Evolutionary conservation across 2,329 filamentous ascomycete species (phyloP), one percentile per base, ranked within the genome.

Genomic region (Westerdykella sp.): DNA sequence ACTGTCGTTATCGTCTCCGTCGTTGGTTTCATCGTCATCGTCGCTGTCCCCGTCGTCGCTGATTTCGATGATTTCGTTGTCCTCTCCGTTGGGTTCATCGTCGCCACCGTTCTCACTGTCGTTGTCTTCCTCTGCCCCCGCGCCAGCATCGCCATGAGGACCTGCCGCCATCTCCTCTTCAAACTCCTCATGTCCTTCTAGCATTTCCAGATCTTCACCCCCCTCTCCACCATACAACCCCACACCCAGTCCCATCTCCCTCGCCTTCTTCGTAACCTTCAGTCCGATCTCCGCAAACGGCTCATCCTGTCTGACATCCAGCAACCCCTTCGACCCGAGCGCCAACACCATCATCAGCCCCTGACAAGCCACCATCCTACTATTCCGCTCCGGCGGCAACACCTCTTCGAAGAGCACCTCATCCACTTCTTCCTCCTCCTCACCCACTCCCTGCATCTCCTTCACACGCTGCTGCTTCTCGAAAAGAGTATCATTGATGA

Each of bases 331-430:
- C 2, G 80, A 87, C 5, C 60, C 62, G 1, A 68, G 52, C 3
- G 53, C 46, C 10, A 69, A 51, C 5, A 72, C 60, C 53, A 65
- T 62, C 44, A 75, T 51, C 44, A 74, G 48, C 9, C 64, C 64
- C 51, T 69, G 70, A 25, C 85, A 68, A 85, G 79, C 59, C 87
- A 84, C 80, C 23, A 78, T 69, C 30, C 72, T 75, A 34, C 63
- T 71, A 23, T 77, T 79, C 34, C 72, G 66, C 9, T 59, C 58
- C 0, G 80, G 76, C n/a, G 78, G 73, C 36, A 93, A 78, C 9
- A 95, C 68, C 39, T 80, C 70, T 37, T 83, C 79, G 57, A 96
- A 94, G 0, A 75, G 69, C 34, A 93, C 70, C 66, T 59, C 56
- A 4, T 65, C 60, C 2, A 50, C 44, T 10, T 50, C 48, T 31